Evolutionary conservation across 2,329 filamentous ascomycete species (phyloP).

Genomic region (Xylaria multiplex): DNA sequence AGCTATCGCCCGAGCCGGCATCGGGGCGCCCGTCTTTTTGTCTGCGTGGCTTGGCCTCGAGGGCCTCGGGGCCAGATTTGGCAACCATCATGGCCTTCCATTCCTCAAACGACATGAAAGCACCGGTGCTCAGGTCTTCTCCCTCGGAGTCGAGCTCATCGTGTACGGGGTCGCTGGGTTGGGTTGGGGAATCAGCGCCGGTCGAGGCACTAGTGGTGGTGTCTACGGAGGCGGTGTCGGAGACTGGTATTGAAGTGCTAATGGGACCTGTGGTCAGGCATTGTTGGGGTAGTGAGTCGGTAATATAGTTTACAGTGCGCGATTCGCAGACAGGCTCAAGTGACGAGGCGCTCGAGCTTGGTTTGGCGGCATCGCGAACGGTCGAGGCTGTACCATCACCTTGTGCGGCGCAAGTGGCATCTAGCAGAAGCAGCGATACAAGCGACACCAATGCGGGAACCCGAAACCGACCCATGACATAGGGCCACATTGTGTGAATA

Average conservation of each 20-base stretch:
- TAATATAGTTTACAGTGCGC: conserved; percentile 83
- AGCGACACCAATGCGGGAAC: conserved; percentile 36
- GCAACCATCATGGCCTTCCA: conserved; percentile 96
- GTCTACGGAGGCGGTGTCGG: conserved; percentile 38
- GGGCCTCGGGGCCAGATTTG: conserved; percentile 77
- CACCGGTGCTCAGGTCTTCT: conserved; percentile 68
- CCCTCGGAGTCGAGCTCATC: conserved; percentile 68
- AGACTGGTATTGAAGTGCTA: conserved; percentile 38
- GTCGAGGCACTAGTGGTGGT: conserved; percentile 41
- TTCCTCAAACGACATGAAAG: conserved; percentile 96
- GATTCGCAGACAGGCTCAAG: conserved; percentile 60
- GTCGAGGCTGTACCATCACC: conserved; percentile 35
- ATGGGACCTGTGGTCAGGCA: conserved; percentile 72
- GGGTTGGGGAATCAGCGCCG: conserved; percentile 35
- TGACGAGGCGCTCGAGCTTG: conserved; percentile 29
- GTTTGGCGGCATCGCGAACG: conserved; percentile 37
- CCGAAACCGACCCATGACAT: conserved; percentile 34
- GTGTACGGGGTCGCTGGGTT: conserved; percentile 41
- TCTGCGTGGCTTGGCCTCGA: conserved; percentile 74
- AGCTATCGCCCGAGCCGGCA: conserved; percentile 67
- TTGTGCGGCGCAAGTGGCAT: conserved; percentile 35
- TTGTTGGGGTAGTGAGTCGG: conserved; percentile 78
- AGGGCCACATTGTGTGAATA: conserved; percentile 43
- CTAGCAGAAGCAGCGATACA: conserved; percentile 29
- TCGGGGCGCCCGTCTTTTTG: conserved; percentile 61